Percentiles rank a stretch among this genome's conserved stretches.
Evolutionary conservation across 257 asterid genomes (phyloP).

Genomic region (Striga asiatica): DNA sequence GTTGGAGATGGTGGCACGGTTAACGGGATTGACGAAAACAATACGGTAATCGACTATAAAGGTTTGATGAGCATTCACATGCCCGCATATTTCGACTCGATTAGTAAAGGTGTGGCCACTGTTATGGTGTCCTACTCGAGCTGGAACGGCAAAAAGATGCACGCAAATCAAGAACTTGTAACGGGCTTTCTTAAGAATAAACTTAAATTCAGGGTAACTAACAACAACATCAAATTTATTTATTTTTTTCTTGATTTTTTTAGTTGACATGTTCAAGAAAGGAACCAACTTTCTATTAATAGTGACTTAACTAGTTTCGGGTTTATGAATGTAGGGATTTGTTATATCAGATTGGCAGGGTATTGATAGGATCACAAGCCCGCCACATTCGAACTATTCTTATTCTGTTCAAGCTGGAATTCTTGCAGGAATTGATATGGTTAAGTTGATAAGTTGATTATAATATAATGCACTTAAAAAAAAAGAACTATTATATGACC

Average conservation of each 20-base stretch:
- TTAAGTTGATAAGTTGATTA: conserved; percentile 11
- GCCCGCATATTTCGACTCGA: conserved; percentile 51
- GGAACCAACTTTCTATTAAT: too few species aligned
- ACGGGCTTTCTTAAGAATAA: conserved; percentile 47
- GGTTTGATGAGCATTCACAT: conserved; percentile 43
- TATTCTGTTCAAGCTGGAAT: conserved; percentile 69
- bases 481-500: too few species aligned
- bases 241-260: too few species aligned
- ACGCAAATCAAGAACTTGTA: conserved; percentile 34
- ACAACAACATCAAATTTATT: too few species aligned
- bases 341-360: too few species aligned
- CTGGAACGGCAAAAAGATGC: conserved; percentile 55
- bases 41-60: conserved; percentile 38
- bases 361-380: conserved; percentile 59
- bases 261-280: too few species aligned
- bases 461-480: too few species aligned
- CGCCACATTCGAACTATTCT: conserved; percentile 60
- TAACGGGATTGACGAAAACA: conserved; percentile 42
- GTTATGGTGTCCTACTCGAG: conserved; percentile 72
- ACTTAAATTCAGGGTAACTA: conserved; percentile 49
- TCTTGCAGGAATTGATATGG: conserved; percentile 82
- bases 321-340: conserved; percentile 87
- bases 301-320: too few species aligned
- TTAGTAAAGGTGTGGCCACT: conserved; percentile 51
- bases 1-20: conserved; percentile 72